phyloP scores from a whole-genome alignment of 2,329 filamentous ascomycete genomes.

The Blastomyces parvus region DNA sequence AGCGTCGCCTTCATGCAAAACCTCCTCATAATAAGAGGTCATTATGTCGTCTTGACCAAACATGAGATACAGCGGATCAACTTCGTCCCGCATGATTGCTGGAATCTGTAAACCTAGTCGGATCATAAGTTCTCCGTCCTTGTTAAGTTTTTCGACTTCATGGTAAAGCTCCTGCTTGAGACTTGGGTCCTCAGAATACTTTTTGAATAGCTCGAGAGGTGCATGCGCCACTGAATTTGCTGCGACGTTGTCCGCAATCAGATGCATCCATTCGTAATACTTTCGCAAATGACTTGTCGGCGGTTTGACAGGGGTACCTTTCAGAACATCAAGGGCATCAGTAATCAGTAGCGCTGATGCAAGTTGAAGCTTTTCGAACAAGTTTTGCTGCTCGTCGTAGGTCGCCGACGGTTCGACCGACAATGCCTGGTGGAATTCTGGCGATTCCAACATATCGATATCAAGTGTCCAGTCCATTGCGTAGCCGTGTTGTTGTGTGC shows the following conservation, averaged over 20 bases:
- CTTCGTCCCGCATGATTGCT: constrained; percentile 21
- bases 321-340: constrained; percentile 21
- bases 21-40: constrained; percentile 23
- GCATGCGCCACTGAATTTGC: constrained; percentile 21
- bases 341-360: constrained; percentile 23
- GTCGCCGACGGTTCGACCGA: constrained; percentile 6
- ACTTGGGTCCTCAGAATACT: constrained; percentile 14
- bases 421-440: constrained; percentile 7
- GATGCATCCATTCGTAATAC: constrained; percentile 25
- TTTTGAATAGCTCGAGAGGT: constrained; percentile 18
- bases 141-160: constrained; percentile 19
- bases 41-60: constrained; percentile 27
- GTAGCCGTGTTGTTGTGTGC: constrained; percentile 20
- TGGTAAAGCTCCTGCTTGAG: constrained; percentile 20
- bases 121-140: constrained; percentile 24
- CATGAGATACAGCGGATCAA: constrained; percentile 28
- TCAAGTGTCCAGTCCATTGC: constrained; percentile 23
- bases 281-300: constrained; percentile 22
- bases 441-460: constrained; percentile 12
- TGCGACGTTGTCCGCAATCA: constrained; percentile 16
- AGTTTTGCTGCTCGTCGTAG: constrained; percentile 12
- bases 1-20: constrained; percentile 20
- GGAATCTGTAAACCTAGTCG: constrained; percentile 27
- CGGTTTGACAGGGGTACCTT: constrained; percentile 11
- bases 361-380: constrained; percentile 23